phyloP scores from a whole-genome alignment of 805 yeast species.

The Tetrapisispora pingtungensis region DNA sequence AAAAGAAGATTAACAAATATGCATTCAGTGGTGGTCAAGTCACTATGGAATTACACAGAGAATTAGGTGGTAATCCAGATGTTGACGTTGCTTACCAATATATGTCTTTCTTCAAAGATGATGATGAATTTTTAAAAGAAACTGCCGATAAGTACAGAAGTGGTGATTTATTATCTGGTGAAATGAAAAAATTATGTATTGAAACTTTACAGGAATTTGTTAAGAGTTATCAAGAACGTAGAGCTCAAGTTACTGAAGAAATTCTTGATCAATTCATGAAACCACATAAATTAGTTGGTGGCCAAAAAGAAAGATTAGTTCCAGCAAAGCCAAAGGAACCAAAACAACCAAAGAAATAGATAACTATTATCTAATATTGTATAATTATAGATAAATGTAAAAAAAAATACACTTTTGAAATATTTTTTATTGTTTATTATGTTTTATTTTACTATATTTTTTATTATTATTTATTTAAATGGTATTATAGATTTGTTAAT shows the following conservation, averaged over 20 bases:
- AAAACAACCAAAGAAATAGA: constrained; percentile 33
- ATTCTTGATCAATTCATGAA: constrained; percentile 63
- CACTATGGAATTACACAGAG: constrained; percentile 82
- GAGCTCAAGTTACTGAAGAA: constrained; percentile 55
- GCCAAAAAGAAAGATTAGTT: constrained; percentile 62
- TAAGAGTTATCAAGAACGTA: constrained; percentile 67
- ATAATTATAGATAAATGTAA: neutral
- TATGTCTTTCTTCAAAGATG: constrained; percentile 78
- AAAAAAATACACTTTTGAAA: neutral
- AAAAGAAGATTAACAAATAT: constrained; percentile 89
- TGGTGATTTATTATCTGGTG: constrained; percentile 86
- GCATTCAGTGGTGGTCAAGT: constrained; percentile 94
- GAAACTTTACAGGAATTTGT: constrained; percentile 73
- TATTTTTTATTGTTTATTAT: neutral
- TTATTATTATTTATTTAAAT: neutral
- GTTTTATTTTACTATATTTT: neutral
- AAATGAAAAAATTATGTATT: constrained; percentile 81
- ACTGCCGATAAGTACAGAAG: constrained; percentile 55
- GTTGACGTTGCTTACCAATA: constrained; percentile 94
- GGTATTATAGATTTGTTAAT: neutral
- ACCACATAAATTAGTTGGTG: constrained; percentile 73
- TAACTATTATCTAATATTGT: neutral
- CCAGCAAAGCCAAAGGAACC: constrained; percentile 51
- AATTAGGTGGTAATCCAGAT: constrained; percentile 86
- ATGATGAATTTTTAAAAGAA: constrained; percentile 64